Conservation (phyloP, 1,139 yeast species). For the Yamadazyma songkhlaensis region DNA sequence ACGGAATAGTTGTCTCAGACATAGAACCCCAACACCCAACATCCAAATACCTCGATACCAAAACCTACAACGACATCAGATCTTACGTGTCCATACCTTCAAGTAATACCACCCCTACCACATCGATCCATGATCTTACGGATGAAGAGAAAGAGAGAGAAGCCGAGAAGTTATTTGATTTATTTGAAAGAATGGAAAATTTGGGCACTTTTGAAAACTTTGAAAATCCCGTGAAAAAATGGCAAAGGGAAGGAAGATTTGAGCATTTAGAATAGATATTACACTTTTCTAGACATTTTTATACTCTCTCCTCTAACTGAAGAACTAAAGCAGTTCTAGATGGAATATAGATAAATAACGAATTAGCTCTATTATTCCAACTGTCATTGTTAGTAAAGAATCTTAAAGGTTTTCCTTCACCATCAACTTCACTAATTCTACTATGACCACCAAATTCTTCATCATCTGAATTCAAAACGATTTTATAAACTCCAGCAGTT, state of each 20-base stretch:
- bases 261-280: slow-evolving; percentile 12
- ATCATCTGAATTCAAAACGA: slow-evolving; percentile 75
- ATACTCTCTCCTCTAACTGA: slow-evolving; percentile 15
- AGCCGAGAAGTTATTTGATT: slow-evolving; percentile 48
- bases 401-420: slow-evolving; percentile 34
- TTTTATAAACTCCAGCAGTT: slow-evolving; percentile 67
- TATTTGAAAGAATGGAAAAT: slow-evolving; percentile 49
- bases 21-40: slow-evolving; percentile 16
- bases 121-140: slow-evolving; percentile 22
- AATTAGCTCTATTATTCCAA: slow-evolving; percentile 82
- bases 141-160: slow-evolving; percentile 54
- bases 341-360: slow-evolving; percentile 81
- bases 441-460: slow-evolving; percentile 77
- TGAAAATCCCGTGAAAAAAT: slow-evolving; percentile 38
- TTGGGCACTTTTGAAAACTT: slow-evolving; percentile 41
- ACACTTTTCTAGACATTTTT: neutral
- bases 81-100: neutral
- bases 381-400: slow-evolving; percentile 67
- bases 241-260: slow-evolving; percentile 34
- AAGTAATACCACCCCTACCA: neutral
- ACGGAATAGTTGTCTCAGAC: slow-evolving; percentile 14
- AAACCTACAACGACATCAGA: slow-evolving; percentile 4
- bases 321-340: slow-evolving; percentile 71
- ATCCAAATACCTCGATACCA: slow-evolving; percentile 10
- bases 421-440: slow-evolving; percentile 57